Evolutionary conservation across 305 asterid species (phyloP).

Genomic region (Fraxinus albicans): DNA sequence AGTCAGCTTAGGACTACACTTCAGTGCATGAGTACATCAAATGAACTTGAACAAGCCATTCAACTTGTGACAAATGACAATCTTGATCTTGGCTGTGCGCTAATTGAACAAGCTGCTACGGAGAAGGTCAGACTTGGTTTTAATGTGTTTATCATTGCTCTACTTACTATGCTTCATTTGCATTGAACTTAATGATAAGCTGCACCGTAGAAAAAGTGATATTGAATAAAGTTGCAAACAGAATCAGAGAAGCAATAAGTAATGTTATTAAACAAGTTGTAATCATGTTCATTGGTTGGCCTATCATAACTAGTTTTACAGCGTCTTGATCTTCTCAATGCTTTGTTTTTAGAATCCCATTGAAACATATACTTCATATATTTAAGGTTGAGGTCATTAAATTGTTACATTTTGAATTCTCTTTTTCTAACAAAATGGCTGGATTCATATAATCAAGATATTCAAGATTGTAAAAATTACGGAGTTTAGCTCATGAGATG

Average conservation of each 20-base stretch:
- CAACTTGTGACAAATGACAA: constrained; percentile 91
- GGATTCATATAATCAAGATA: neutral
- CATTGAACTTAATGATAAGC: constrained; percentile 10
- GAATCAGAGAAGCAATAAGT: neutral
- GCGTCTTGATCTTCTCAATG: neutral
- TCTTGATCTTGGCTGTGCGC: constrained; percentile 97
- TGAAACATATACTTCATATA: neutral
- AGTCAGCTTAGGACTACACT: constrained; percentile 80
- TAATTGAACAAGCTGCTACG: constrained; percentile 98
- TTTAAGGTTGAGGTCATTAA: constrained; percentile 10
- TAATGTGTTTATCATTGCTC: constrained; percentile 7
- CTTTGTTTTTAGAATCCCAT: neutral
- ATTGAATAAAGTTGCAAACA: neutral
- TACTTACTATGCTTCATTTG: constrained; percentile 9
- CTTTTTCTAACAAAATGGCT: neutral
- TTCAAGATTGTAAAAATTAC: neutral
- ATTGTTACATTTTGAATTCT: neutral
- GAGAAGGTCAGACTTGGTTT: constrained; percentile 63
- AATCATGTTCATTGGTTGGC: neutral
- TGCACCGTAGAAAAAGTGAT: neutral
- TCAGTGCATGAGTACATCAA: constrained; percentile 57
- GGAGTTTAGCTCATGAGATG: neutral
- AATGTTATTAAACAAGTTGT: neutral
- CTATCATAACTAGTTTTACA: neutral
- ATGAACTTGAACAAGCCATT: constrained; percentile 82